Base-by-base conservation (phyloP, 129 eudicot species). In the Centella asiatica region DNA sequence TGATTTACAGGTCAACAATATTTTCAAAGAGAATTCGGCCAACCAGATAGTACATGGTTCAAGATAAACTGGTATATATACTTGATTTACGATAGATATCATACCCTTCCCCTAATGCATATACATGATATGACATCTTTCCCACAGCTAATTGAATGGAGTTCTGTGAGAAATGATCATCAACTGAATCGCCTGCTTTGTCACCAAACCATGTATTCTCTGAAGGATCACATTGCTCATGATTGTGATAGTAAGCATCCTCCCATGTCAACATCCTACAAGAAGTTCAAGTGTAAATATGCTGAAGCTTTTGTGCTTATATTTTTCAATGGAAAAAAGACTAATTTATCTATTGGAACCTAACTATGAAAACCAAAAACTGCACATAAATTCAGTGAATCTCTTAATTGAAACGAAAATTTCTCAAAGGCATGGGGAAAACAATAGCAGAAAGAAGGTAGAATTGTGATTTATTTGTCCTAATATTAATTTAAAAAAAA, bases 81-180 rank as follows among this genome's bases (percentile, higher is more conserved):
- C 20, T 11, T 2, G 17, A 18, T 37, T 53, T 26, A 44, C 34
- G 72, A 47, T 14, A 58, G 50, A 42, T 24, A 27, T 8, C 85
- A 66, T 82, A 93, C 96, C 99, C 99, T 77, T 87, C 92, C 26
- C 95, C 99, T 27, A 82, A 76, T 58, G 89, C 76, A 74, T 84
- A 93, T 28, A 80, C 83, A 47, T 77, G 74, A 74, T 83, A 76
- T 10, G 89, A 78, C 92, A 93, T 84, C 73, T 80, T 87, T 59
- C 86, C 95, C 70, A 93, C 70, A 46, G 81, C 92, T 81, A 85
- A 72, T 34, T 78, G 81, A 64, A 87, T 60, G 67, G 73, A 76
- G 79, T 85, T 81, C 52, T 80, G 70, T 17, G 81, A 50, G 65
- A 40, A 63, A 45, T 67, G 67, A 25, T 76, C 80, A 46, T 68